Conservation (phyloP, 441 rosid genomes). For the Codiaeum variegatum region DNA sequence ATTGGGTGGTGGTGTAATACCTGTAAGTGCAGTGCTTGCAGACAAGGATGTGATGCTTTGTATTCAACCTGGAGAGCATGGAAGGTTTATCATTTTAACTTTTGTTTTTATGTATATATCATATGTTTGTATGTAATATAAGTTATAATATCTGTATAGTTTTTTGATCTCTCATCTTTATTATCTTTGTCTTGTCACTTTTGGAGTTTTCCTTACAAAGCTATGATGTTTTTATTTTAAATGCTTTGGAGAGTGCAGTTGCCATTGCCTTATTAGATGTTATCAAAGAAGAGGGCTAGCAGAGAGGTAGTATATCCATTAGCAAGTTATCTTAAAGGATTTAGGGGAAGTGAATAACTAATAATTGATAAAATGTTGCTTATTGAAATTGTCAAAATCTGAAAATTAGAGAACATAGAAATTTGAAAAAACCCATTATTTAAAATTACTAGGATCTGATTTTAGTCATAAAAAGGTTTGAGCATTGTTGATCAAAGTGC, state of each 20-base stretch:
- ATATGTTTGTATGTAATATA: not conserved
- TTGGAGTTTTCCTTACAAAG: slow-evolving; percentile 9
- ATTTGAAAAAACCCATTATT: not conserved
- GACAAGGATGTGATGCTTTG: slow-evolving; percentile 89
- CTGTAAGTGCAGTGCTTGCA: slow-evolving; percentile 93
- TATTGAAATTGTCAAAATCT: not conserved
- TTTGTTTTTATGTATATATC: not conserved
- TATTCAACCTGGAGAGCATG: slow-evolving; percentile 93
- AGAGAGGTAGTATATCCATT: slow-evolving; percentile 49
- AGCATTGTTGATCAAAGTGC: not conserved
- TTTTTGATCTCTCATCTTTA: slow-evolving; percentile 12
- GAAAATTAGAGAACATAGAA: not conserved
- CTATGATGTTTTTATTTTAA: slow-evolving; percentile 33
- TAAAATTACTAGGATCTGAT: not conserved
- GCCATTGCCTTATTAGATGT: slow-evolving; percentile 85
- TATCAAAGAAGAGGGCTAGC: slow-evolving; percentile 69
- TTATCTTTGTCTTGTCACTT: not conserved
- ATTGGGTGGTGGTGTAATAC: slow-evolving; percentile 93
- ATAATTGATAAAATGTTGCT: not conserved
- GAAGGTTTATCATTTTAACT: slow-evolving; percentile 50
- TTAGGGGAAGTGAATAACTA: not conserved
- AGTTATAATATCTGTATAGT: not conserved
- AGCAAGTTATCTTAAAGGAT: slow-evolving; percentile 2
- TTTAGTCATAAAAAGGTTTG: not conserved
- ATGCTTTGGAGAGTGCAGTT: slow-evolving; percentile 93